Evolutionary conservation across 805 yeast genomes (phyloP), one percentile per base, ranked within the genome.

Genomic region (Candida pseudoglaebosa): DNA sequence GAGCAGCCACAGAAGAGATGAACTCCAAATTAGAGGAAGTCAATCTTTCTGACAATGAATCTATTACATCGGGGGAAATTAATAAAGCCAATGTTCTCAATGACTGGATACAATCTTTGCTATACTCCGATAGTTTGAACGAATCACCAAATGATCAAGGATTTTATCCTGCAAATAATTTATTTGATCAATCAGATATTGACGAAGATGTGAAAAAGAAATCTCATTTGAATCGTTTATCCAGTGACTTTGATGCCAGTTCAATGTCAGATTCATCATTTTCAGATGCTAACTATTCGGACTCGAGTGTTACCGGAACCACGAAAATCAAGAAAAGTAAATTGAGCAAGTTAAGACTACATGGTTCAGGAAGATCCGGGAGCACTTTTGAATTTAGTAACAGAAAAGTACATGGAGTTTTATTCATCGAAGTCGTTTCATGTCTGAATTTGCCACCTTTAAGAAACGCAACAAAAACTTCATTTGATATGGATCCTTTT

Each of bases 401-500:
- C 35, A 50, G 70, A 28, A 59, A 64, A 16, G 71, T 75, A 6
- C 54, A 62, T 20, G 99, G 98, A 2, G 84, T 90, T 5, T 59
- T 85, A 3, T 86, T 84, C 49, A 54, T 91, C 24, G 95, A 90
- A 45, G 77, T 91, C 15, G 73, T 78, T 3, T 76, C 83, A 1
- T 88, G 91, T 7, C 64, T 77, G 2, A 88, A 82, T 41, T 65
- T 91, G 26, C 99, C 99, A 1, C 86, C 95, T 0, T 70, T 82
- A 38, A 73, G 74, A 29, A 82, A 83, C 46, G 64, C 85, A 12
- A 78, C 85, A 0, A 67, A 89, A 7, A 77, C 87, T 16, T 82
- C 90, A 1, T 91, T 84, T 54, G 96, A 89, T 59, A 87, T 93
- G 95, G 99, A 93, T 55, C 98, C 98, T 2, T 93, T 91, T 62